Evolutionary conservation across 768 basidiomycete genomes (phyloP), one percentile per base, ranked within the genome.

Genomic region (Podaxis carcinomalis): DNA sequence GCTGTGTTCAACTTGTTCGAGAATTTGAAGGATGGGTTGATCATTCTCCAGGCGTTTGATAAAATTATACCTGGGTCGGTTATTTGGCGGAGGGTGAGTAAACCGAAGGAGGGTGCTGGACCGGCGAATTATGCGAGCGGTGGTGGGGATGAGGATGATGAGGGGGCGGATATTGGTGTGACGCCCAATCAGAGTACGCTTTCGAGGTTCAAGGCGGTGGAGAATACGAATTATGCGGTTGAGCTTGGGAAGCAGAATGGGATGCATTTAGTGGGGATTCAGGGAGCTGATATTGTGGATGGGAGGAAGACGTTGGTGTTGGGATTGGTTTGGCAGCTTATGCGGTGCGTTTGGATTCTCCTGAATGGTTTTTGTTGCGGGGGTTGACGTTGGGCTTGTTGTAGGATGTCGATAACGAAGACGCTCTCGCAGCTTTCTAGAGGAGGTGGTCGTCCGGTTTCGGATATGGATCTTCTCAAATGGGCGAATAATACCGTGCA

Each of bases 261-360:
- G 49, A 92, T 99, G 92, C 93, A 92, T 70, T 77, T 99, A 63
- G 95, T 99, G 50, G 95, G 96, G 5, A 98, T 98, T 63, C 97
- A 99, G 71, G 97, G 97, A 11, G 88, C 96, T 1, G 96, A 98
- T 73, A 95, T 99, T 65, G 93, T 95, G 61, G 96, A 99, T 68
- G 94, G 89, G n/a, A 80, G 79, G 54, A 90, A 88, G 75, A 98
- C 95, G 3, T 79, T 99, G 57, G 95, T 98, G 5, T 84, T 99
- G 28, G 97, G 96, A 32, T 83, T 98, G 37, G 95, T 98, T 0
- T 99, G 97, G 97, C 97, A 98, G 69, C 79, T 97, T 56, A 98
- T 98, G 95, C 79, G 92, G 90, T 91, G 51, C 37, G 83, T 14
- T 46, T 59, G 6, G 5, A 35, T 47, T 37, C 6, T 19, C 21